Base-by-base conservation (phyloP, 1,139 yeast species). In the Hansenula anomala region DNA sequence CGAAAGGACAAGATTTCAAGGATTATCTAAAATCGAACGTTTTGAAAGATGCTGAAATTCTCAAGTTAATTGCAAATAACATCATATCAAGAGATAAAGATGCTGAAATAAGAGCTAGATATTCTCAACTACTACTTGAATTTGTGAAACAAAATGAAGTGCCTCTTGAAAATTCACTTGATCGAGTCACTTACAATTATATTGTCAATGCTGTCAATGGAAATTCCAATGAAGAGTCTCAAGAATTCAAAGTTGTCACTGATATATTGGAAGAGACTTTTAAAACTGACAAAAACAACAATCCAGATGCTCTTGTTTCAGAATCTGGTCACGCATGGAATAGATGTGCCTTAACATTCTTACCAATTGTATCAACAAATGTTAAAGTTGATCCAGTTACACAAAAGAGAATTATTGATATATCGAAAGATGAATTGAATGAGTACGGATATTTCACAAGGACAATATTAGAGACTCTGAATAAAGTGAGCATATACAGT, bases 301-400 rank as follows among this genome's bases (percentile, higher is more conserved):
- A 52, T 16, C 30, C 43, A 4, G 49, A 50, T 7, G 19, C 33
- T 11, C 37, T 64, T 10, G 28, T 34, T 1, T 63, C 69, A 0
- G 45, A 43, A 9, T 51, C 55, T 18, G 58, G 55, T 3, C 61
- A 59, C 37, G 27, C 32, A 13, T 66, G 69, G 70, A 57, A 54
- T 24, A 51, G 66, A 24, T 66, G 71, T 40, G 44, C 59, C 10
- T 45, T 63, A 2, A 61, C 67, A 0, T 48, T 59, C 23, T 39
- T 66, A 17, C 71, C 71, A 1, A 41, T 66, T 1, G 14, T 66
- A n/a, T 51, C 64, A 0, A 56, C 65, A 1, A 40, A 49, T 5
- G 61, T 61, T 2, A 62, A 58, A 35, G 42, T 54, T 12, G 67
- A 68, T 40, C 63, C 66, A 4, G 64, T 62, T 1, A 62, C 63